A percentile compares a stretch with the other conserved stretches of the same genome.
Conservation (phyloP, 257 asterid genomes). For the Fraxinus excelsior region DNA sequence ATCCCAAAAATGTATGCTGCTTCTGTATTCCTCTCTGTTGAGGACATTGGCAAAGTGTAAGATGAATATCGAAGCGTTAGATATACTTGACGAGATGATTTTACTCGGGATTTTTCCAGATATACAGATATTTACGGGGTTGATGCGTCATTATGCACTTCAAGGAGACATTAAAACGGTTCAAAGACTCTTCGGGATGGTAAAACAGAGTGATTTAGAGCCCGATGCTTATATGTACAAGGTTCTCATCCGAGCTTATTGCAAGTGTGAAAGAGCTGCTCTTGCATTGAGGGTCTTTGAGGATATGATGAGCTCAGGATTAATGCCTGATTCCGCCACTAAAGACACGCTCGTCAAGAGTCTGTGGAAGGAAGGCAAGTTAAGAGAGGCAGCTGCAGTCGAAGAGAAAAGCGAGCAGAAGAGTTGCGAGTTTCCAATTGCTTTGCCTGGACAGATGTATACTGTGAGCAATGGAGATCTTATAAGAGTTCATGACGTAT, state of each 20-base stretch:
- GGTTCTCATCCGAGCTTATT: conserved; percentile 77
- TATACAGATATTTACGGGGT: conserved; percentile 73
- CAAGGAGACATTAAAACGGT: conserved; percentile 78
- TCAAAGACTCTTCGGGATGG: conserved; percentile 81
- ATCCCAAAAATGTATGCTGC: conserved; percentile 46
- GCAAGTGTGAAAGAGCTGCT: conserved; percentile 82
- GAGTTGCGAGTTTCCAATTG: conserved; percentile 48
- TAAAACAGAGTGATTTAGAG: conserved; percentile 71
- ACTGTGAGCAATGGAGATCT: conserved; percentile 71
- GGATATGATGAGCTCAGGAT: conserved; percentile 64
- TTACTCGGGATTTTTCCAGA: conserved; percentile 63
- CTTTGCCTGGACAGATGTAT: conserved; percentile 72
- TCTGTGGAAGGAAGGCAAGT: conserved; percentile 91
- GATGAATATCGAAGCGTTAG: conserved; percentile 58
- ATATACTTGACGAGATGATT: conserved; percentile 84
- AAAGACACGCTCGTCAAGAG: conserved; percentile 78
- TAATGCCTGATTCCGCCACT: conserved; percentile 62
- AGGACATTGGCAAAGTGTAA: conserved; percentile 79
- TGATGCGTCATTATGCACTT: conserved; percentile 89
- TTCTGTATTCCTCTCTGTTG: conserved; percentile 72
- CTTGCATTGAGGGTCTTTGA: conserved; percentile 81
- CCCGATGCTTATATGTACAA: conserved; percentile 86
- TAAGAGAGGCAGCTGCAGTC: conserved; percentile 89
- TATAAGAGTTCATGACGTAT: conserved; percentile 49
- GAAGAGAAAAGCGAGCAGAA: conserved; percentile 68